Conservation (phyloP, 208 protist species). For the Phytomonas sp. region DNA sequence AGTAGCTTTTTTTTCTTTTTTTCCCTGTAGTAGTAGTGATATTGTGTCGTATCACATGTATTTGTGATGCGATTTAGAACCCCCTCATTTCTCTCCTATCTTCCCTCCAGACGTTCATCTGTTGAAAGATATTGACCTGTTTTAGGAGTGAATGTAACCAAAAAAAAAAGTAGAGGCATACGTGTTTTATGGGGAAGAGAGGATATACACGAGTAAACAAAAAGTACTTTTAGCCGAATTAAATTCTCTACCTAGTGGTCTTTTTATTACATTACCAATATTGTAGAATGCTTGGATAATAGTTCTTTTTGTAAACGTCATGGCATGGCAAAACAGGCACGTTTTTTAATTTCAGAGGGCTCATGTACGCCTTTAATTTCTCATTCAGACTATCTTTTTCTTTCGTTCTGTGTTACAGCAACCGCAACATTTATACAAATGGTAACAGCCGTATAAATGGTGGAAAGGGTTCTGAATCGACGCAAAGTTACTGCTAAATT, state of each 20-base stretch:
- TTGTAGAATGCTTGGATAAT: not conserved
- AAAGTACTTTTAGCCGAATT: too few species aligned
- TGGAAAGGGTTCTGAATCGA: not conserved
- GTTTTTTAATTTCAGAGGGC: not conserved
- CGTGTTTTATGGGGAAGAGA: too few species aligned
- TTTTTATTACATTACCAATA: too few species aligned
- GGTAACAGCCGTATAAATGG: not conserved
- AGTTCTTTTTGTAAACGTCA: not conserved
- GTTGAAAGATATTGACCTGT: not conserved
- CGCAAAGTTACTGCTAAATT: too few species aligned
- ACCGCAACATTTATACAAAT: not conserved
- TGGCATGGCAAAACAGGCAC: not conserved
- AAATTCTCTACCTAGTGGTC: too few species aligned
- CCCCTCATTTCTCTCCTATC: not conserved
- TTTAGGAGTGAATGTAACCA: not conserved
- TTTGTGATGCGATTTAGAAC: not conserved
- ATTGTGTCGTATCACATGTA: not conserved
- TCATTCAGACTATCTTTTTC: not conserved
- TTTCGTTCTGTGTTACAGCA: not conserved
- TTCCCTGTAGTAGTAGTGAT: not conserved
- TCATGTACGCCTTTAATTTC: not conserved
- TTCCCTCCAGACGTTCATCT: not conserved
- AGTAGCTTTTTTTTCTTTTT: too few species aligned
- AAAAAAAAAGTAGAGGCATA: too few species aligned
- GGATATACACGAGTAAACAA: too few species aligned